Evolutionary conservation across 192 early-diverging fungal genomes (phyloP), one percentile per base, ranked within the genome.

Genomic region (Globomyces pollinis-pini): DNA sequence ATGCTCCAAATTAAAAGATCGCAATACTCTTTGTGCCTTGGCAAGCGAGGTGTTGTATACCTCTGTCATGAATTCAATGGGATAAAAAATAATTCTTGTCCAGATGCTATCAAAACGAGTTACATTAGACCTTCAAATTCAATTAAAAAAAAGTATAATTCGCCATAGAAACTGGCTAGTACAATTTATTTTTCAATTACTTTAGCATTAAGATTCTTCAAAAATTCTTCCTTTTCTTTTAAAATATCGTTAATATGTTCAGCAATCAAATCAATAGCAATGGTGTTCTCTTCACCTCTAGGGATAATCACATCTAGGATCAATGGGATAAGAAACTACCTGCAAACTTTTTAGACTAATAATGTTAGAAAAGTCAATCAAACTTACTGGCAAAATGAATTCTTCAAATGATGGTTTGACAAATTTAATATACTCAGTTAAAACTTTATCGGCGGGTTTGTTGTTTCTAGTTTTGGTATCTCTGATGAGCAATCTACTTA

Each of bases 391-490:
- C 52, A 80, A 73, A 44, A 94, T 81, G 66, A 89, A 94, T 56
- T 94, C 89, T 57, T 94, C 91, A 63, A 90, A 92, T 53, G 79
- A 72, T 3, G 90, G 90, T 72, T 94, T 94, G 24, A 88, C 86
- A 50, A 84, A 83, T 23, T 73, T 74, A 31, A 90, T 62, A 57
- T 92, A 94, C 35, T 76, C 64, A 23, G 77, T 77, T 28, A 94
- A 61, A 21, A 89, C 76, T 20, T 66, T 49, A 15, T 79, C 79
- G 34, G 90, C 61, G n/a, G n/a, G n/a, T 21, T 41, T 35, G 42
- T 61, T 68, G 50, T 65, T 63, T 18, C 70, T 45, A 20, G 61
- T 59, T 30, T 67, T 67, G 16, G 70, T 77, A 50, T 67, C 70
- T 3, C 69, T 60, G 16, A 72, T 34, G 18, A 77, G 68, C 63